These are phyloP conservation scores for Herpetospermum pedunculosum DNA, from an alignment of 306 rosid species.

Conservation along the genomic window DNA sequence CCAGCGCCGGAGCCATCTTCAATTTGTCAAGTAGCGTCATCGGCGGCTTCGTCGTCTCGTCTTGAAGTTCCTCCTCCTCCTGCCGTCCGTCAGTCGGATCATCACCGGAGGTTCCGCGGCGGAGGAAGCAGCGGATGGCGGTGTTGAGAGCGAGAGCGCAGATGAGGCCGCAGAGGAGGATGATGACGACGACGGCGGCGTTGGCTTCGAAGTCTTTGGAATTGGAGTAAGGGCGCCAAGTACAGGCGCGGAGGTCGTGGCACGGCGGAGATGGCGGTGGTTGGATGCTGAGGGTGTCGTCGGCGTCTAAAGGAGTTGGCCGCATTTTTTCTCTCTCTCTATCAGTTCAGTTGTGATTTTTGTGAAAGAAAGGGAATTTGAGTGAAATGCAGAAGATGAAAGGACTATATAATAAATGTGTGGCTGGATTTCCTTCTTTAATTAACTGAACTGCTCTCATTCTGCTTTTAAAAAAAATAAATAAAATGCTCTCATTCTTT, in stretches of 20 bases:
- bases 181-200: slow-evolving; percentile 25
- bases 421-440: neutral
- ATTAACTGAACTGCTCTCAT: neutral
- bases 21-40: neutral
- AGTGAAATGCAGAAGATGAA: neutral
- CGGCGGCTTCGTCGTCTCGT: slow-evolving; percentile 3
- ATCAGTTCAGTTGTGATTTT: no score
- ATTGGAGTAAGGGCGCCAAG: slow-evolving; percentile 29
- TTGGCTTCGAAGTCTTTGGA: slow-evolving; percentile 34
- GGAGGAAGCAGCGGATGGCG: slow-evolving; percentile 37
- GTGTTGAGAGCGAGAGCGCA: slow-evolving; percentile 31
- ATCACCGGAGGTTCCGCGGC: neutral
- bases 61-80: neutral
- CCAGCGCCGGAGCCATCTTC: slow-evolving; percentile 15
- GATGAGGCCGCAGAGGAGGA: slow-evolving; percentile 38
- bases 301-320: slow-evolving; percentile 2
- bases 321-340: slow-evolving; percentile 5
- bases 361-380: neutral
- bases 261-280: slow-evolving; percentile 8
- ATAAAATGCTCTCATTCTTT: no score
- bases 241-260: slow-evolving; percentile 6
- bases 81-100: neutral
- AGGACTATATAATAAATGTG: neutral
- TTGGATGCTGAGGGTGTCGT: neutral
- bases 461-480: no score